Conservation (phyloP, 1,284 basidiomycete genomes). For the Malassezia vespertilionis region DNA sequence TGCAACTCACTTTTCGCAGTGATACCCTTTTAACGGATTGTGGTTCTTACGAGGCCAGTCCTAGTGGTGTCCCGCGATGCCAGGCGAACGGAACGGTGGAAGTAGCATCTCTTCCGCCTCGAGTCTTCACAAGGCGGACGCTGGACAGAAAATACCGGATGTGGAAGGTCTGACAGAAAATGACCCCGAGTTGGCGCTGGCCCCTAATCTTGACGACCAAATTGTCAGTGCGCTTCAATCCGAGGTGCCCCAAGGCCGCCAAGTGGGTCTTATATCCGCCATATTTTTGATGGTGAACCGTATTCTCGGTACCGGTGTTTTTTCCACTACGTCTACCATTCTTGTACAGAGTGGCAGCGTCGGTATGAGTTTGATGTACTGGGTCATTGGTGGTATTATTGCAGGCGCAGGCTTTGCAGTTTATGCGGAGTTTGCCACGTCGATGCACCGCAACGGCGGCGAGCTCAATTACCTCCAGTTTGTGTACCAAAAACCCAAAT, state of each 20-base stretch:
- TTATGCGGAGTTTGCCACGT: conserved; percentile 61
- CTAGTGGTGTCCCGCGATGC: too few relatives aligned
- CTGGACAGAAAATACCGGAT: too few relatives aligned
- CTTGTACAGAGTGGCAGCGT: conserved; percentile 58
- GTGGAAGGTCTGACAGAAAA: too few relatives aligned
- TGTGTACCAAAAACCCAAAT: conserved; percentile 58
- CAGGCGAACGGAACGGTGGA: too few relatives aligned
- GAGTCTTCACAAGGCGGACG: too few relatives aligned
- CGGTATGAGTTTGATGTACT: conserved; percentile 54
- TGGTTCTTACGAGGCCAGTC: too few relatives aligned
- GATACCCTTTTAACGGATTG: too few relatives aligned
- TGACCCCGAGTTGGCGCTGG: too few relatives aligned
- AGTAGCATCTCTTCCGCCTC: too few relatives aligned
- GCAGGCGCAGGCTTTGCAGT: conserved; percentile 57
- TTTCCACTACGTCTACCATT: conserved; percentile 62
- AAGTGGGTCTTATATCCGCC: conserved; percentile 53
- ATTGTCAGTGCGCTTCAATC: too few relatives aligned
- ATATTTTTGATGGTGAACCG: conserved; percentile 64
- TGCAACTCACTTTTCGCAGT: too few relatives aligned
- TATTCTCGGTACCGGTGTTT: conserved; percentile 68
- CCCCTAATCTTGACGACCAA: too few relatives aligned
- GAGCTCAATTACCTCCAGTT: conserved; percentile 67
- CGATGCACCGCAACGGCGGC: conserved; percentile 59
- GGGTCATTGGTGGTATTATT: conserved; percentile 58
- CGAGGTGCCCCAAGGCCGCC: conserved; percentile 19